Base-by-base conservation (phyloP, 2,329 filamentous ascomycete genomes). In the Cladophialophora yegresii region DNA sequence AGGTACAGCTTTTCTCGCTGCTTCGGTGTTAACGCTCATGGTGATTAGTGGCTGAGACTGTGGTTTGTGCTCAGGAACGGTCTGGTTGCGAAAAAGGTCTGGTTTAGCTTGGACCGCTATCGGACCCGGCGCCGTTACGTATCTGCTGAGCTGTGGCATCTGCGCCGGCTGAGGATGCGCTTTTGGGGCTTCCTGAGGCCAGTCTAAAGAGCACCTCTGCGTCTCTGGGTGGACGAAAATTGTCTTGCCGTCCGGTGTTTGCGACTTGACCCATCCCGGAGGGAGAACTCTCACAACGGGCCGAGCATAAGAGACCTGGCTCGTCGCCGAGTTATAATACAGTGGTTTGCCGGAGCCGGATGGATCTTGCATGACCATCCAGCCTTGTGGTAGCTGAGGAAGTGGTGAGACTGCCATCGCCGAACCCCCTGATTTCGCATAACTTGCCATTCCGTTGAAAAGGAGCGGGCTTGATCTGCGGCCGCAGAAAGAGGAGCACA, bases 191-290 rank as follows among this genome's bases (percentile, higher is more conserved):
- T 43, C 40, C 26, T 36, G 23, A 7, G 61, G 54, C 45, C 43
- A 58, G 28, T 58, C 26, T 13, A 53, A 45, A 20, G 54, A 58
- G 23, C 61, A 54, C 3, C 20, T 58, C 54, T 63, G 54, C 30
- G 61, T 58, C 26, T 58, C 61, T 51, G 45, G n/a, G 40, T 58
- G 61, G 22, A 63, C 23, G 32, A 58, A 63, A 28, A 63, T 53
- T 20, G 54, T 53, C 45, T 63, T 63, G 12, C 54, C 54, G 30
- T 63, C 61, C 4, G 54, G 61, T 22, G 61, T 63, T 53, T 53
- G 54, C 3, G 54, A 45, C 20, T 58, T 58, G 13, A 63, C 47
- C 61, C 61, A 63, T 4, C 54, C 61, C 40, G 54, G 61, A n/a
- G 54, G 61, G 20, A 63, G 54, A 1, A 43, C 22, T 22, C 53